Conservation (phyloP, 2,329 filamentous ascomycete genomes). For the Botrytis medusae region DNA sequence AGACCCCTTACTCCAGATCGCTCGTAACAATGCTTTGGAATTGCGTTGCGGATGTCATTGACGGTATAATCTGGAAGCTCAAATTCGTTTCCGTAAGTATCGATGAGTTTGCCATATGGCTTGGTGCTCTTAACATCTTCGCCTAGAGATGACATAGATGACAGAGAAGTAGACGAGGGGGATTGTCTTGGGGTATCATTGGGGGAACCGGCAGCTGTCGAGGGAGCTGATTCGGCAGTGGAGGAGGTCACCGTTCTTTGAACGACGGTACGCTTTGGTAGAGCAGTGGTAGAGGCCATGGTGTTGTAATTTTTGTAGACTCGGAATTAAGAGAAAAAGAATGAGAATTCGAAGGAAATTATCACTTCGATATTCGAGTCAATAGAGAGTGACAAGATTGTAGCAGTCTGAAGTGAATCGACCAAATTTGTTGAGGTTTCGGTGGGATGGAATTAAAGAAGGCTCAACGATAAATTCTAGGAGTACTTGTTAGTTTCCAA, state of each 20-base stretch:
- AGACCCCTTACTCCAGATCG: constrained; percentile 75
- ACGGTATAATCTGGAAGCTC: constrained; percentile 93
- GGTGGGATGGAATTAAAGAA: constrained; percentile 9
- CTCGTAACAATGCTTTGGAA: constrained; percentile 96
- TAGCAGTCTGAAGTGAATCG: constrained; percentile 8
- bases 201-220: constrained; percentile 58
- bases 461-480: constrained; percentile 15
- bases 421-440: constrained; percentile 18
- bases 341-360: background rate
- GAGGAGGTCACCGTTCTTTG: constrained; percentile 35
- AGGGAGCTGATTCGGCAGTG: constrained; percentile 44
- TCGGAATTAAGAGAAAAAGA: background rate
- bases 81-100: constrained; percentile 95
- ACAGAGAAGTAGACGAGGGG: constrained; percentile 86
- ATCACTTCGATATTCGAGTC: background rate
- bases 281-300: constrained; percentile 41
- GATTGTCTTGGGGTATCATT: constrained; percentile 60
- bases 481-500: background rate
- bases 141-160: constrained; percentile 72
- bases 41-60: constrained; percentile 95
- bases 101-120: constrained; percentile 67
- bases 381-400: background rate
- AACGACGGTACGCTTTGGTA: constrained; percentile 29
- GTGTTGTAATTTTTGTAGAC: constrained; percentile 12
- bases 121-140: constrained; percentile 46